Conservation (phyloP, 331 rosid genomes). For the Rosa hybrid region DNA sequence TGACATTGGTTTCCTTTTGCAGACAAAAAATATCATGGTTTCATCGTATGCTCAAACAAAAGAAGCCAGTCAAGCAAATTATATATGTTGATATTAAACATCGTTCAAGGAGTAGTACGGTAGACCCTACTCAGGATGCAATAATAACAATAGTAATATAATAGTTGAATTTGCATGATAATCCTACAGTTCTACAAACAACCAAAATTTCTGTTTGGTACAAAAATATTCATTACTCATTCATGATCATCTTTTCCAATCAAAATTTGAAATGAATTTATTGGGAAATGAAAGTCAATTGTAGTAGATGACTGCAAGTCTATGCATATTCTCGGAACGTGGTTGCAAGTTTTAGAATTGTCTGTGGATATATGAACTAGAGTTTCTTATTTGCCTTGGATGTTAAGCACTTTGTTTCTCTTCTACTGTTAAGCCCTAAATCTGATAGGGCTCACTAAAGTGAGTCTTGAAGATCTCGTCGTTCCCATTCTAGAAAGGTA, state of each 20-base stretch:
- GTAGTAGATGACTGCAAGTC: background rate
- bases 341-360: background rate
- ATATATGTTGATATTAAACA: constrained; percentile 94
- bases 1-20: constrained; percentile 38
- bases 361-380: background rate
- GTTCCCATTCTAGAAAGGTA: no score
- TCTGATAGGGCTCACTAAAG: no score
- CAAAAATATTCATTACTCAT: background rate
- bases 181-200: background rate
- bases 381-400: background rate
- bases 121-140: constrained; percentile 90
- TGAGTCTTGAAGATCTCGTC: no score
- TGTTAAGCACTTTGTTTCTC: background rate
- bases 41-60: constrained; percentile 96
- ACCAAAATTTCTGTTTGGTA: background rate
- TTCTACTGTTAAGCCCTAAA: no score
- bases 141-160: background rate
- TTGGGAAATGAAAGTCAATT: background rate
- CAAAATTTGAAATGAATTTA: background rate
- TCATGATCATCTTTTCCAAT: background rate
- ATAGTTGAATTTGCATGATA: background rate
- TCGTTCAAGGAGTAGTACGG: constrained; percentile 99
- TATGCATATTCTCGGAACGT: background rate
- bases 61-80: constrained; percentile 99
- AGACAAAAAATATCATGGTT: constrained; percentile 99